Evolutionary conservation across 257 asterid species (phyloP).

Genomic region (Coffea canephora): DNA sequence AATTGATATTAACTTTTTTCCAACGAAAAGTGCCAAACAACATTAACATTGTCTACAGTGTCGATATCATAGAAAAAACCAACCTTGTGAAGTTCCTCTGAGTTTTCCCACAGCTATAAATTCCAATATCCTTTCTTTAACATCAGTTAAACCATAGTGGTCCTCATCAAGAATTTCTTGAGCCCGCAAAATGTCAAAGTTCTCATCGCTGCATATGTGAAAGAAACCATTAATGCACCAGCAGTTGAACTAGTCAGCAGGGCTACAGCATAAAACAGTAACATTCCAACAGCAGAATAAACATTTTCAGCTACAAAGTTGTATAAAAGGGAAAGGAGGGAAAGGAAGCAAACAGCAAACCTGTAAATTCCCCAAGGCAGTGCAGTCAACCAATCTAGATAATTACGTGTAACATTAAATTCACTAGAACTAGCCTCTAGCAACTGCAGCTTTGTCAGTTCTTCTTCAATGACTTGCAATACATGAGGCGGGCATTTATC

Average conservation of each 20-base stretch:
- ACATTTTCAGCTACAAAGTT: neutral
- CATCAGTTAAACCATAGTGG: constrained; percentile 95
- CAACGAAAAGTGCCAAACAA: neutral
- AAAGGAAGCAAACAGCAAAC: constrained; percentile 32
- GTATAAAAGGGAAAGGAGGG: neutral
- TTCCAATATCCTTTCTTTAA: constrained; percentile 96
- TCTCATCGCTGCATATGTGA: constrained; percentile 66
- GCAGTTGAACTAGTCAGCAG: neutral
- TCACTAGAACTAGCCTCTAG: constrained; percentile 99
- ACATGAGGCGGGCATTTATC: constrained; percentile 93
- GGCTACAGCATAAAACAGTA: neutral
- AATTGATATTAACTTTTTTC: neutral
- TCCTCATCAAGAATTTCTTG: constrained; percentile 94
- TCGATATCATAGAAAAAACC: constrained; percentile 15
- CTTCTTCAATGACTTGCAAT: constrained; percentile 97
- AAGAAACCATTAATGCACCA: neutral
- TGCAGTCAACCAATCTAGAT: constrained; percentile 99
- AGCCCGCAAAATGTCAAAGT: constrained; percentile 81
- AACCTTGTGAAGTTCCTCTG: constrained; percentile 98
- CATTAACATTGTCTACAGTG: neutral
- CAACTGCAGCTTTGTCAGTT: constrained; percentile 77
- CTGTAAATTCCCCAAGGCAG: constrained; percentile 99
- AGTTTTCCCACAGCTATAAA: constrained; percentile 98
- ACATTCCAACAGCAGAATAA: neutral
- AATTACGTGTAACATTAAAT: constrained; percentile 94